phyloP scores from a whole-genome alignment of 768 basidiomycete species.

The Boletus sp. region DNA sequence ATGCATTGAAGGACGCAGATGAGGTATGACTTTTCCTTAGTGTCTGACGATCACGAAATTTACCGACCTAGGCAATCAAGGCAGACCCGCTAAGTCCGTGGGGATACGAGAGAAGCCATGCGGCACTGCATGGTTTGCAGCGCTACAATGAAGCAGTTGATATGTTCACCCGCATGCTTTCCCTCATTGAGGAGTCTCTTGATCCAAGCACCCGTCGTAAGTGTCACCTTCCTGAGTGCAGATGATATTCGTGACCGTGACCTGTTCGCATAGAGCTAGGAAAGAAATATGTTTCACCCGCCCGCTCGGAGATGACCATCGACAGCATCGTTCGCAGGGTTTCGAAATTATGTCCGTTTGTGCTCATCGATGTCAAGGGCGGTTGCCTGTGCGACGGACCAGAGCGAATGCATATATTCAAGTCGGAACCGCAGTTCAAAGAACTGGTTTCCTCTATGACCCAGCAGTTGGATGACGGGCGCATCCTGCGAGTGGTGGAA shows the following conservation, averaged over 20 bases:
- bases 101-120: slow-evolving; percentile 4
- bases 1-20: slow-evolving; percentile 13
- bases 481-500: not conserved
- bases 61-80: not conserved
- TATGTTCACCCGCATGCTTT: not conserved
- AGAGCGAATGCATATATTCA: not conserved
- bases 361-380: not conserved
- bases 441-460: not conserved
- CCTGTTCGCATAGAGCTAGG: not conserved
- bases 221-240: not conserved
- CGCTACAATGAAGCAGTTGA: not conserved
- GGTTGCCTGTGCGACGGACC: not conserved
- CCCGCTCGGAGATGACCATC: not conserved
- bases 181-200: not conserved
- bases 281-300: not conserved
- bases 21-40: not conserved
- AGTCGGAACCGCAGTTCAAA: not conserved
- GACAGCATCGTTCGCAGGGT: not conserved
- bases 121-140: not conserved
- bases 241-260: not conserved
- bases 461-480: not conserved
- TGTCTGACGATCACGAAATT: not conserved
- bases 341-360: not conserved
- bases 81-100: not conserved
- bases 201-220: not conserved